A percentile compares a stretch with the other conserved stretches of the same genome.
These are phyloP conservation scores for Trichocladium antarcticum DNA, from an alignment of 495 filamentous ascomycete genomes.

Conservation along the genomic window DNA sequence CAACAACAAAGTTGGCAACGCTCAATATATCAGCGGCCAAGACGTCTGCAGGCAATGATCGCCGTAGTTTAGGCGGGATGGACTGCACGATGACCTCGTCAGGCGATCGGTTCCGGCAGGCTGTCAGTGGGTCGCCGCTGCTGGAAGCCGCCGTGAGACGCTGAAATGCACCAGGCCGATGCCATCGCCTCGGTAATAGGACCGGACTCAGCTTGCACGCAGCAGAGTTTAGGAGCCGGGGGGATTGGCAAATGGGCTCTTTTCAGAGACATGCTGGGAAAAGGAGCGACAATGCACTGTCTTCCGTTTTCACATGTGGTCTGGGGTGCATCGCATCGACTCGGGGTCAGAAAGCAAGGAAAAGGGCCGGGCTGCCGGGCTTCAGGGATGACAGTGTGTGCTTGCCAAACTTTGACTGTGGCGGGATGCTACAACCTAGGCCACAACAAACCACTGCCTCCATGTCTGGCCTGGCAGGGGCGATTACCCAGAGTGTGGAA, in stretches of 20 bases:
- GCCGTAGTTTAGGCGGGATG: neutral
- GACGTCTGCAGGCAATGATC: constrained; percentile 5
- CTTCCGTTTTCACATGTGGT: neutral
- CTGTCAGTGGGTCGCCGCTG: neutral
- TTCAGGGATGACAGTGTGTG: too few species aligned
- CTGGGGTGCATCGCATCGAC: neutral
- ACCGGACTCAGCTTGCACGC: neutral
- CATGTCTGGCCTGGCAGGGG: too few species aligned
- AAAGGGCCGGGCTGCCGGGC: too few species aligned
- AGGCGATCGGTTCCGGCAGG: neutral
- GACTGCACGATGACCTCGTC: constrained; percentile 17
- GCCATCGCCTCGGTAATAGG: neutral
- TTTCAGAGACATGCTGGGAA: too few species aligned
- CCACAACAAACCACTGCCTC: too few species aligned
- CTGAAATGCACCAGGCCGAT: neutral
- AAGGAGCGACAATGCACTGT: too few species aligned
- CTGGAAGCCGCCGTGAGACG: neutral
- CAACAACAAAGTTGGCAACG: too few species aligned
- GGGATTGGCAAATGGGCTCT: neutral
- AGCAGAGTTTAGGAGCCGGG: neutral
- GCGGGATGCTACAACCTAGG: too few species aligned
- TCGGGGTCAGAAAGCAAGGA: too few species aligned
- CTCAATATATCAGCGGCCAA: too few species aligned
- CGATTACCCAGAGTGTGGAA: too few species aligned
- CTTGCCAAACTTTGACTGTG: too few species aligned